Conservation (phyloP, 306 rosid species). For the Quercus alba region DNA sequence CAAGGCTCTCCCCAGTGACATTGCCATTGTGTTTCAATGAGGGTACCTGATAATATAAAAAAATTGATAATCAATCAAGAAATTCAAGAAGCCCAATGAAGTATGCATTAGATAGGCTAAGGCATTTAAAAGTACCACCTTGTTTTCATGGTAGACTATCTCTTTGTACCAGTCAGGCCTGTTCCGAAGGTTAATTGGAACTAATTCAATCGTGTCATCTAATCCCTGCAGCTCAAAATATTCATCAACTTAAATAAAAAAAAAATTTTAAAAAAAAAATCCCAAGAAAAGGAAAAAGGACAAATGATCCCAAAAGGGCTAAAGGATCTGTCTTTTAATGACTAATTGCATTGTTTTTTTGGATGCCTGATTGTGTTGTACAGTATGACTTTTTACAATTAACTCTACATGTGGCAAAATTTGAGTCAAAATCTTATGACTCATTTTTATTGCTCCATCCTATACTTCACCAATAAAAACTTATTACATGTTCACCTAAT, state of each 20-base stretch:
- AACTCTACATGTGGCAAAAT: no score
- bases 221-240: slow-evolving; percentile 50
- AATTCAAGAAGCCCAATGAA: not conserved
- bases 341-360: no score
- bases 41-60: slow-evolving; percentile 54
- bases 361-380: no score
- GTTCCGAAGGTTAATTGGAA: slow-evolving; percentile 51
- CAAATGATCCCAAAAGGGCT: not conserved
- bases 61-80: not conserved
- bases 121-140: slow-evolving; percentile 32
- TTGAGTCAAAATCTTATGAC: no score
- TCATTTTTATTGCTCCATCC: no score
- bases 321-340: not conserved
- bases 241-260: not conserved
- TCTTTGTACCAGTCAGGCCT: slow-evolving; percentile 91
- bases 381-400: no score
- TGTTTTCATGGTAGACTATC: slow-evolving; percentile 62
- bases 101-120: not conserved
- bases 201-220: slow-evolving; percentile 60
- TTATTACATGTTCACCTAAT: no score
- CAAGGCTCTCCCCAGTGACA: slow-evolving; percentile 83
- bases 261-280: not conserved
- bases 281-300: not conserved
- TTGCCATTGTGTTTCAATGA: slow-evolving; percentile 83
- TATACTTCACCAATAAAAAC: no score